phyloP scores from a whole-genome alignment of 345 rosid species.

The Brassica carinata region DNA sequence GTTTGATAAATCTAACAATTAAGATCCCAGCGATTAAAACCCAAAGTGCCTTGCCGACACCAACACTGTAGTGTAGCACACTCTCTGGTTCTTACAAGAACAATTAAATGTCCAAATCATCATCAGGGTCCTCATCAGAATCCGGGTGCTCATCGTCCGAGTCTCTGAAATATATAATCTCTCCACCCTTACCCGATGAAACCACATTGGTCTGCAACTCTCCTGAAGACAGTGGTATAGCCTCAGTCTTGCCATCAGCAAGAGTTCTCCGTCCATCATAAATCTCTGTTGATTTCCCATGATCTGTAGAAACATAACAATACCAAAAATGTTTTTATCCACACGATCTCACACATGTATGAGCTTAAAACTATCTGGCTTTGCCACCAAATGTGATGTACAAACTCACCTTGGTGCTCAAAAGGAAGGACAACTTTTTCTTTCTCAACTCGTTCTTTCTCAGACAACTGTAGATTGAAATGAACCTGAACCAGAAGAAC shows the following conservation, averaged over 20 bases:
- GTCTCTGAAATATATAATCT: slow-evolving; percentile 87
- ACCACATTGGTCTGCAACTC: slow-evolving; percentile 36
- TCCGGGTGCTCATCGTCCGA: slow-evolving; percentile 60
- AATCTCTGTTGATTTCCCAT: slow-evolving; percentile 69
- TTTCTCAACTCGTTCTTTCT: slow-evolving; percentile 73
- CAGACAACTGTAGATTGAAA: slow-evolving; percentile 74
- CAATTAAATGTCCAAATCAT: slow-evolving; percentile 78
- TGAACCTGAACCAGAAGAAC: slow-evolving; percentile 65
- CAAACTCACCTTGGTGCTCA: slow-evolving; percentile 83
- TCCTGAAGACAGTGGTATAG: slow-evolving; percentile 33
- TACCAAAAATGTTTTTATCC: background rate
- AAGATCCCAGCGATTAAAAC: slow-evolving; percentile 5
- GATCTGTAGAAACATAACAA: slow-evolving; percentile 47
- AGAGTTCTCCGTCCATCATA: slow-evolving; percentile 81
- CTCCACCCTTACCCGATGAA: slow-evolving; percentile 46
- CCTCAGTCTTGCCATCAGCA: slow-evolving; percentile 44
- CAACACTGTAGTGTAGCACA: background rate
- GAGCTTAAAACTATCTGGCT: slow-evolving; percentile 11
- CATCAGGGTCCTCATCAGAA: slow-evolving; percentile 1
- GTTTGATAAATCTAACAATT: slow-evolving; percentile 4
- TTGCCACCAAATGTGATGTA: background rate
- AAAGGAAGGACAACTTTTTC: slow-evolving; percentile 92
- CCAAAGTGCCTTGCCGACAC: background rate
- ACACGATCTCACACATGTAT: background rate
- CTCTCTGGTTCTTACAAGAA: slow-evolving; percentile 6